These are phyloP conservation scores for Stenogyne calaminthoides DNA, from an alignment of 305 asterid species.

Conservation along the genomic window DNA sequence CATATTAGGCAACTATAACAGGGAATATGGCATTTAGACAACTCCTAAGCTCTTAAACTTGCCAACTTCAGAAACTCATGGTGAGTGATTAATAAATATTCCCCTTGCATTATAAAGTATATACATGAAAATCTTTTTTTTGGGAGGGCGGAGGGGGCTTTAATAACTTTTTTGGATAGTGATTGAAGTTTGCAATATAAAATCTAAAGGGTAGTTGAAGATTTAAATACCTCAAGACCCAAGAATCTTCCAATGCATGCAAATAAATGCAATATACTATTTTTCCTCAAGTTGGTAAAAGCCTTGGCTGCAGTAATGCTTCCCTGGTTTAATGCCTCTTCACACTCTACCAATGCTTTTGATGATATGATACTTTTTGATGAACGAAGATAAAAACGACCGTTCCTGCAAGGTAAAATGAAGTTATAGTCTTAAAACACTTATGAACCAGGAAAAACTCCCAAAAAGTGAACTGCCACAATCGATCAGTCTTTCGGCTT, in stretches of 20 bases:
- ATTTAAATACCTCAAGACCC: conserved; percentile 85
- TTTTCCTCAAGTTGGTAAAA: conserved; percentile 79
- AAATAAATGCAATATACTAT: conserved; percentile 83
- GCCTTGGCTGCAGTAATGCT: conserved; percentile 76
- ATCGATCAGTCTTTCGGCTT: conserved; percentile 13
- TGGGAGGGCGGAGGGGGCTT: background rate
- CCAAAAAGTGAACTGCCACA: conserved; percentile 3
- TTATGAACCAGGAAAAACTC: conserved; percentile 21
- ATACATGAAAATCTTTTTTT: background rate
- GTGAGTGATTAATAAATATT: background rate
- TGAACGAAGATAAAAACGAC: conserved; percentile 87
- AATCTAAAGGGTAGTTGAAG: conserved; percentile 13
- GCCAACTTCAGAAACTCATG: background rate
- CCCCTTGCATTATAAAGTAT: background rate
- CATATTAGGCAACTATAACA: conserved; percentile 18
- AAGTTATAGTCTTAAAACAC: conserved; percentile 28
- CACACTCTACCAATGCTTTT: conserved; percentile 72
- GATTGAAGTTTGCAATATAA: conserved; percentile 17
- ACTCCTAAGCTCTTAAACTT: conserved; percentile 14
- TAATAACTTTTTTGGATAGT: conserved; percentile 23
- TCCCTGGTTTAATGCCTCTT: conserved; percentile 95
- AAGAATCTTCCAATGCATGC: conserved; percentile 92
- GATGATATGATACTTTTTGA: conserved; percentile 76
- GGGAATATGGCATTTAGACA: conserved; percentile 28
- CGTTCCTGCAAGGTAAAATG: conserved; percentile 67